Conservation (phyloP, 345 rosid genomes). For the Angophora floribunda region DNA sequence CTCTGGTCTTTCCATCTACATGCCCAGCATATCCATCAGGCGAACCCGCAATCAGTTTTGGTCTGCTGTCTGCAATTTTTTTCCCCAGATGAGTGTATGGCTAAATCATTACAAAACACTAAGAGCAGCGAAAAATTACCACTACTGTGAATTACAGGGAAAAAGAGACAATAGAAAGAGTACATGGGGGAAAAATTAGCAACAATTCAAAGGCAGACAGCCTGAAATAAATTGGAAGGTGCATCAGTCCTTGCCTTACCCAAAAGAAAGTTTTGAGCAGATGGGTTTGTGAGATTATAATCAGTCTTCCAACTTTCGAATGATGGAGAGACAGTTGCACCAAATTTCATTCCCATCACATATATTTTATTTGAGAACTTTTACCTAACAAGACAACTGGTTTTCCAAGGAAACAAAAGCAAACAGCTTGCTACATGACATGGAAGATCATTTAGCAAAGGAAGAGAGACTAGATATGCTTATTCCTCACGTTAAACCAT, state of each 20-base stretch:
- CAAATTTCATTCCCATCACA: not conserved
- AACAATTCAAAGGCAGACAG: not conserved
- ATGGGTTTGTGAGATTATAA: not conserved
- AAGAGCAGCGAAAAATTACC: not conserved
- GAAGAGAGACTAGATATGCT: not conserved
- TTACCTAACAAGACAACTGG: not conserved
- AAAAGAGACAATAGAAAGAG: not conserved
- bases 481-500: not conserved
- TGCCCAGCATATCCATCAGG: conserved; percentile 79
- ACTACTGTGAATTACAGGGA: not conserved
- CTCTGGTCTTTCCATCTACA: conserved; percentile 81
- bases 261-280: not conserved
- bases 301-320: not conserved
- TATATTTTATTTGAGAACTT: not conserved
- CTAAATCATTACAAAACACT: not conserved
- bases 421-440: not conserved
- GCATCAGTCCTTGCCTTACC: not conserved
- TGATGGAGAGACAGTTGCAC: not conserved
- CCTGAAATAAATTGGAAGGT: not conserved
- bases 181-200: not conserved
- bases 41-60: conserved; percentile 86
- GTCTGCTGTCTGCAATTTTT: conserved; percentile 49
- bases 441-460: not conserved
- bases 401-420: not conserved
- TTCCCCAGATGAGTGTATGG: not conserved